Evolutionary conservation across 805 yeast genomes (phyloP), one percentile per base, ranked within the genome.

Genomic region (Yarrowia bubula): DNA sequence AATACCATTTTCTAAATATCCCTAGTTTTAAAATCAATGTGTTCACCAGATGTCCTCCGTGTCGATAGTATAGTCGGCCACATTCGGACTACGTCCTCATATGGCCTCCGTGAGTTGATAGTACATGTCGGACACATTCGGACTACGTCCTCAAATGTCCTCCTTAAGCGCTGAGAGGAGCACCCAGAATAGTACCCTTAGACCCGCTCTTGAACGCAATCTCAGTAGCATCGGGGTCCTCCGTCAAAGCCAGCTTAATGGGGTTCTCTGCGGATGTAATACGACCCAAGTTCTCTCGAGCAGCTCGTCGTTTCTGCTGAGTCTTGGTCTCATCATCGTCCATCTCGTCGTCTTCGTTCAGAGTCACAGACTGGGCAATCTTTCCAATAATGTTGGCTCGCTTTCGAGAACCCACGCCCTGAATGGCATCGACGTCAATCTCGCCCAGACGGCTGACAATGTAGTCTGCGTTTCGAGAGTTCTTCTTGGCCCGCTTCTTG

Each of bases 111-210:
- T 22, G 5, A 3, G 28, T 22, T 22, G 28, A 22, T 22, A 22
- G 38, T 35, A 8, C 7, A 4, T 3, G 38, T 35, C 28, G 28
- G 28, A 22, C 28, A 22, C 28, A 35, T 11, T 35, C 38, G 38
- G 13, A 35, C 38, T 11, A 35, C 28, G 28, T 22, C 28, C 28
- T 22, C 28, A 22, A 3, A 22, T 3, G 8, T n/a, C 51, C 22
- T 7, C 22, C 8, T 11, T 35, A 35, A 13, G 37, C 57, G 8
- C 32, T 42, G 14, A 66, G 70, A 62, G 91, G 92, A 35, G 87
- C 85, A 46, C 97, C 97, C 69, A 92, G 76, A 11, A 96, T 88
- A 38, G 97, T 92, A 66, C 97, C 97, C 72, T 86, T 84, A 42
- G 90, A 89, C 31, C 80, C 75, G 9, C 77, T 70, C 32, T 78